These are phyloP conservation scores for Trametes versicolor DNA, from an alignment of 1,284 basidiomycete genomes.

Conservation along the genomic window DNA sequence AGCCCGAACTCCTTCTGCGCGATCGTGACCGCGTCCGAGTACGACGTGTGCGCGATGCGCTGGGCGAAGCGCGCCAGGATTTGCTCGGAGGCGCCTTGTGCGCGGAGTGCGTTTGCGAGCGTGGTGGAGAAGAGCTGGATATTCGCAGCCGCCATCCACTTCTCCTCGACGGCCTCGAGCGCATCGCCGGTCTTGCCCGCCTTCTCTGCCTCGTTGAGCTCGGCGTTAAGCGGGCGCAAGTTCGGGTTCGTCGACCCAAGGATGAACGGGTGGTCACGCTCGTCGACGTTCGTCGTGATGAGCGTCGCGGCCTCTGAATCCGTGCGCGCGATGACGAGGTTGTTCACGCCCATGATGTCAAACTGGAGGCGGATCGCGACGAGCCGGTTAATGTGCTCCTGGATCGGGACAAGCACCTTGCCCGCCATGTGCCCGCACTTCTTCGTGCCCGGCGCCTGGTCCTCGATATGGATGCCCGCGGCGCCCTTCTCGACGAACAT, in stretches of 20 bases:
- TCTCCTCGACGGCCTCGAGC: conserved; percentile 89
- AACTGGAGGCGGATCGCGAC: conserved; percentile 82
- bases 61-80: conserved; percentile 67
- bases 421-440: conserved; percentile 83
- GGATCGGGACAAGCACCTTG: conserved; percentile 68
- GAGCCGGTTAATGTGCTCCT: conserved; percentile 84
- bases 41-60: conserved; percentile 73
- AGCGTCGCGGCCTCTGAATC: conserved; percentile 94
- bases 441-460: conserved; percentile 81
- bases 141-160: conserved; percentile 84
- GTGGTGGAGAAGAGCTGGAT: conserved; percentile 84
- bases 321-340: conserved; percentile 80
- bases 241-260: conserved; percentile 88
- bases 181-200: conserved; percentile 83
- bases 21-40: conserved; percentile 75
- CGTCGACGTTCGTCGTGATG: conserved; percentile 96
- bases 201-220: conserved; percentile 88
- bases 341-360: conserved; percentile 84
- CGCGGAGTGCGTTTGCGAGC: conserved; percentile 77
- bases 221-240: conserved; percentile 73
- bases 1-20: conserved; percentile 87
- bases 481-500: conserved; percentile 84
- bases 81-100: conserved; percentile 63
- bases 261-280: conserved; percentile 96
- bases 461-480: conserved; percentile 81